These are phyloP conservation scores for Polysphondylium violaceum DNA, from an alignment of 78 protist genomes.

Conservation along the genomic window DNA sequence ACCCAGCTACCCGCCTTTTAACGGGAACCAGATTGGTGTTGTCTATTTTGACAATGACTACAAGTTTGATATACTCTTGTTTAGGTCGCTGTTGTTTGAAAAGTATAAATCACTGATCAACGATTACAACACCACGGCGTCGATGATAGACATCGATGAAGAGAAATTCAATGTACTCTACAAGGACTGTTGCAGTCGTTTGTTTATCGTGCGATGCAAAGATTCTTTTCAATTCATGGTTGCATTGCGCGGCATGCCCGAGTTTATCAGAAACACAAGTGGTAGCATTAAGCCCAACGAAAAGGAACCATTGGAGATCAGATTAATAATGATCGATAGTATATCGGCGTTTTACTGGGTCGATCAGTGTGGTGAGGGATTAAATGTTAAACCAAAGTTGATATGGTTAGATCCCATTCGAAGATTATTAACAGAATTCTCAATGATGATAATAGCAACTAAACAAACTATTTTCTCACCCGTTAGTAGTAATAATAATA, in stretches of 20 bases:
- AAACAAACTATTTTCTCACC: slow-evolving; percentile 52
- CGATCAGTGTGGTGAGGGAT: slow-evolving; percentile 40
- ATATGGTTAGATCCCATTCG: slow-evolving; percentile 4
- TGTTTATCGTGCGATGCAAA: slow-evolving; percentile 10
- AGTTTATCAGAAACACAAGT: slow-evolving; percentile 15
- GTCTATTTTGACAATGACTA: slow-evolving; percentile 71
- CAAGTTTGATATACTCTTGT: slow-evolving; percentile 30
- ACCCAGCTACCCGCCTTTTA: not conserved
- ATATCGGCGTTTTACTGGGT: slow-evolving; percentile 72
- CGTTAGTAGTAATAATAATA: not conserved
- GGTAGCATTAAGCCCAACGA: not conserved
- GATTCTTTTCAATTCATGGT: slow-evolving; percentile 52
- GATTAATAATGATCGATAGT: slow-evolving; percentile 42
- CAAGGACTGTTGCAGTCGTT: slow-evolving; percentile 14
- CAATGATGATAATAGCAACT: not conserved
- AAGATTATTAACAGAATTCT: slow-evolving; percentile 4
- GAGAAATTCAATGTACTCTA: slow-evolving; percentile 8
- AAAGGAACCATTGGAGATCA: slow-evolving; percentile 1
- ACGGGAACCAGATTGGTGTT: slow-evolving; percentile 60
- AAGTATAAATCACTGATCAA: not conserved
- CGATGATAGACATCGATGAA: no score
- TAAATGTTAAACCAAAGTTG: slow-evolving; percentile 5
- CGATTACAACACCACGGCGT: slow-evolving; percentile 14
- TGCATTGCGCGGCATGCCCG: not conserved
- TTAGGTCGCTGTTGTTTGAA: not conserved